phyloP scores from a whole-genome alignment of 2,329 filamentous ascomycete species.

The Fusarium sp. region DNA sequence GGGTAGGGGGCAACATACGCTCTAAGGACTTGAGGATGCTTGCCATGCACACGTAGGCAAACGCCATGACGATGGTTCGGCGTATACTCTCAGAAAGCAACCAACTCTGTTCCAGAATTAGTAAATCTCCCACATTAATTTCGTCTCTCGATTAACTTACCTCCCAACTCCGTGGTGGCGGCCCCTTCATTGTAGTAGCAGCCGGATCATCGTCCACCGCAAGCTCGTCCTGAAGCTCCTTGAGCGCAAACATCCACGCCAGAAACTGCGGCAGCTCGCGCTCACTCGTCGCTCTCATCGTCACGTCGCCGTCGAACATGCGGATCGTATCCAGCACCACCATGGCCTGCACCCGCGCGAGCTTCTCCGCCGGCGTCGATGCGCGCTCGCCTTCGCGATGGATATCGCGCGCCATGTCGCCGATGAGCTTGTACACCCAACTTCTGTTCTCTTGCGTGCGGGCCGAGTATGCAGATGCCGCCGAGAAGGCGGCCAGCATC shows the following conservation, averaged over 20 bases:
- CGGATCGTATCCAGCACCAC: slow-evolving; percentile 58
- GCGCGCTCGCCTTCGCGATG: slow-evolving; percentile 53
- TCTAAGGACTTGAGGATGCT: slow-evolving; percentile 53
- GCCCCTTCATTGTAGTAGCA: slow-evolving; percentile 46
- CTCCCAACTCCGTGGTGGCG: slow-evolving; percentile 60
- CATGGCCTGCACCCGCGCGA: slow-evolving; percentile 60
- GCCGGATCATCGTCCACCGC: slow-evolving; percentile 46
- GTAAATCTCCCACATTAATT: background rate
- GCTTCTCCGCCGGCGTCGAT: slow-evolving; percentile 54
- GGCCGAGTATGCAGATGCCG: slow-evolving; percentile 56
- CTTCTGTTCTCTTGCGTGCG: slow-evolving; percentile 55
- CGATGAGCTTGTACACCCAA: slow-evolving; percentile 57
- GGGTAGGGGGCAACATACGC: slow-evolving; percentile 44
- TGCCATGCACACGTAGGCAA: slow-evolving; percentile 53
- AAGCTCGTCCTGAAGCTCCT: slow-evolving; percentile 53
- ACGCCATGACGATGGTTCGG: slow-evolving; percentile 55
- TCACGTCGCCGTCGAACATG: slow-evolving; percentile 60
- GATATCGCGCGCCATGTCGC: slow-evolving; percentile 56
- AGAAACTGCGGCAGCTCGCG: slow-evolving; percentile 55
- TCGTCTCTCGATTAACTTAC: slow-evolving; percentile 39
- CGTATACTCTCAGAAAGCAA: slow-evolving; percentile 59
- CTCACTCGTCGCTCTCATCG: slow-evolving; percentile 57
- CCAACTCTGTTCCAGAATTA: slow-evolving; percentile 52
- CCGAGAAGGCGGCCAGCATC: slow-evolving; percentile 58
- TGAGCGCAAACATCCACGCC: slow-evolving; percentile 56